Conservation (phyloP, 139 green algal species). For the Closterium sp. region DNA sequence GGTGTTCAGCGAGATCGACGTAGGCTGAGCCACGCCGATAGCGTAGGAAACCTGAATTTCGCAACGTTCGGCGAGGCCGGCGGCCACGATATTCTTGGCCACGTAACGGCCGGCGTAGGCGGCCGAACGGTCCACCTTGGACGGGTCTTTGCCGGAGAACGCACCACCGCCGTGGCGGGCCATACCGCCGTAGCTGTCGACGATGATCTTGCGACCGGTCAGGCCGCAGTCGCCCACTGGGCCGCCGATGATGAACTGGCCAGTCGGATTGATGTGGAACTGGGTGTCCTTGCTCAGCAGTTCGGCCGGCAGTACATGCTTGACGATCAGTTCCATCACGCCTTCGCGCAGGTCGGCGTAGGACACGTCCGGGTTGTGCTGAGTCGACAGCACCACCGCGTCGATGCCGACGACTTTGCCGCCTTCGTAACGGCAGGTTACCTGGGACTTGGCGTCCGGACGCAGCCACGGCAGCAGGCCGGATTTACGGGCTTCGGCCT, state of each 20-base stretch:
- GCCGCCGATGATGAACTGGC: conserved; percentile 94
- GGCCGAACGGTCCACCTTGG: conserved; percentile 79
- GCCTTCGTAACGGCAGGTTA: conserved; percentile 96
- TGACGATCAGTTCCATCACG: conserved; percentile 97
- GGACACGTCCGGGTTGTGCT: conserved; percentile 78
- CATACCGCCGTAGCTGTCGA: conserved; percentile 98
- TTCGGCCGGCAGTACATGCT: conserved; percentile 89
- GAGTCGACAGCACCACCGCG: conserved; percentile 97
- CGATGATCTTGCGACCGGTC: conserved; percentile 98
- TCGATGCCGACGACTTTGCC: conserved; percentile 85
- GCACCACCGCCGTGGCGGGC: conserved; percentile 93
- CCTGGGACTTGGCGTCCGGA: conserved; percentile 97
- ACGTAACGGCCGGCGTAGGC: conserved; percentile 95
- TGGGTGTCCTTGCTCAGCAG: conserved; percentile 98
- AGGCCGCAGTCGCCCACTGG: conserved; percentile 94
- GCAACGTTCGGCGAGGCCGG: conserved; percentile 72
- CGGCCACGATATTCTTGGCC: conserved; percentile 92
- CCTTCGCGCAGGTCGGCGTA: conserved; percentile 88
- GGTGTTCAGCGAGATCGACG: conserved; percentile 92
- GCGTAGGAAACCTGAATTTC: conserved; percentile 86
- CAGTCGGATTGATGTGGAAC: conserved; percentile 96
- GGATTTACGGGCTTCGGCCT: conserved; percentile 71
- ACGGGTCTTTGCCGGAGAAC: conserved; percentile 94
- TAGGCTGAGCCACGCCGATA: conserved; percentile 90
- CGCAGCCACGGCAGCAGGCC: conserved; percentile 74